Base-by-base conservation (phyloP, 495 filamentous ascomycete genomes). In the Cairneyella variabilis region DNA sequence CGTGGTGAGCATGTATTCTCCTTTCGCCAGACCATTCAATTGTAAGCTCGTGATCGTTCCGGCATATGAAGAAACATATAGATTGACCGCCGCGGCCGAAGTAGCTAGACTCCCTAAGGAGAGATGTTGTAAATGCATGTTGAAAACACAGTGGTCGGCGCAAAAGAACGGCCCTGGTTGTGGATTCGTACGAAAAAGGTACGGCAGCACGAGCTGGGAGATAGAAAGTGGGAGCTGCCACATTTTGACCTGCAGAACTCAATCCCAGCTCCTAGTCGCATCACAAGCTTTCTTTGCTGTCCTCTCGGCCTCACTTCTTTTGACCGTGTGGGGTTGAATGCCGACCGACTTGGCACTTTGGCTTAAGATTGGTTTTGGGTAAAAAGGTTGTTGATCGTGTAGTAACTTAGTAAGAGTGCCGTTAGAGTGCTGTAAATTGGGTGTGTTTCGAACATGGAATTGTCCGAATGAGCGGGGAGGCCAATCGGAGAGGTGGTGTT, bases 51-150 rank as follows among this genome's bases (percentile, higher is more conserved):
- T 79, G 58, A 85, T 65, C 27, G 68, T 73, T 40, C 82, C 82
- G 48, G 69, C 69, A 72, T 86, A 86, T 21, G 83, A 83, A 11
- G 79, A 74, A 53, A 76, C 79, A 67, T 78, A 84, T 63, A 87
- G 70, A 42, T 69, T 71, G 38, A 59, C 67, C 37, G 70, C 66
- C 23, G 65, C 66, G 25, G 65, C 59, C 16, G 52, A 40, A 36
- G 52, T 51, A 30, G 46, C 41, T 7, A 60, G 47, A 28, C 45
- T 25, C 7, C 14, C 49, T 5, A 48, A n/a, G n/a, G 44, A 3
- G n/a, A 47, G 32, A 20, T 32, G 23, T 37, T 38, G 18, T 22
- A 54, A 18, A 48, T 34, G 30, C 55, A 52, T 57, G 12, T 40
- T 25, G 30, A n/a, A n/a, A n/a, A n/a, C n/a, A n/a, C n/a, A n/a